Evolutionary conservation across 1,139 yeast genomes (phyloP).

Genomic region (Meyerozyma sp.): DNA sequence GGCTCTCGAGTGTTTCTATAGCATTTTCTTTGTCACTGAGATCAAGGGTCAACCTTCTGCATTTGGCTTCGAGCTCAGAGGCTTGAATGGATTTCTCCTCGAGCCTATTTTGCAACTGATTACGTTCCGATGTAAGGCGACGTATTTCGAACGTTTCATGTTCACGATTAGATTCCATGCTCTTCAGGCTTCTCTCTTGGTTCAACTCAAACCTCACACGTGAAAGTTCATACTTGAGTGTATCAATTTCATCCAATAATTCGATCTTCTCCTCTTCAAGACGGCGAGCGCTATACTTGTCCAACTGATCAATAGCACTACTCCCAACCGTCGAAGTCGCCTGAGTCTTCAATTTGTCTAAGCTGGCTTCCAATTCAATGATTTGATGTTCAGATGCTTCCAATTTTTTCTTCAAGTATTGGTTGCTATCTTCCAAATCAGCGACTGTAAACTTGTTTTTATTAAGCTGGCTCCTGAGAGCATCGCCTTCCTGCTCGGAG

Average conservation of each 20-base stretch:
- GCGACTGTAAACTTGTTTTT: no score
- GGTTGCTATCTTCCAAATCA: background rate
- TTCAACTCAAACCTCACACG: conserved; percentile 2
- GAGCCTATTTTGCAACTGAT: conserved; percentile 5
- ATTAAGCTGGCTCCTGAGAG: conserved; percentile 3
- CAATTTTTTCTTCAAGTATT: conserved; percentile 8
- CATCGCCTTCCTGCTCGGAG: conserved; percentile 12
- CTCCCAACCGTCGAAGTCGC: conserved; percentile 9
- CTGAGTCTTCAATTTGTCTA: conserved; percentile 7
- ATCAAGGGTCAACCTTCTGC: conserved; percentile 19
- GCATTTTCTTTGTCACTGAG: conserved; percentile 28
- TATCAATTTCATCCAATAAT: conserved; percentile 6
- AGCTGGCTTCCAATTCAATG: conserved; percentile 15
- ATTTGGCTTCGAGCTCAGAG: conserved; percentile 12
- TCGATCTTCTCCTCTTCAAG: conserved; percentile 15
- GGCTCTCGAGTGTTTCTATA: conserved; percentile 23
- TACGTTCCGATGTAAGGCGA: conserved; percentile 3
- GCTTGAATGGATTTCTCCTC: conserved; percentile 6
- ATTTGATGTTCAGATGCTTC: conserved; percentile 8
- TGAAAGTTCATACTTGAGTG: conserved; percentile 5
- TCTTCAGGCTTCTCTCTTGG: background rate
- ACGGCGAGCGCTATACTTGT: conserved; percentile 14
- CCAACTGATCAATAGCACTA: conserved; percentile 21
- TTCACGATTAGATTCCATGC: background rate
- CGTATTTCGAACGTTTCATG: background rate